These are phyloP conservation scores for Aspergillus fumigatiaffinis DNA, from an alignment of 2,329 filamentous ascomycete genomes.

Conservation along the genomic window DNA sequence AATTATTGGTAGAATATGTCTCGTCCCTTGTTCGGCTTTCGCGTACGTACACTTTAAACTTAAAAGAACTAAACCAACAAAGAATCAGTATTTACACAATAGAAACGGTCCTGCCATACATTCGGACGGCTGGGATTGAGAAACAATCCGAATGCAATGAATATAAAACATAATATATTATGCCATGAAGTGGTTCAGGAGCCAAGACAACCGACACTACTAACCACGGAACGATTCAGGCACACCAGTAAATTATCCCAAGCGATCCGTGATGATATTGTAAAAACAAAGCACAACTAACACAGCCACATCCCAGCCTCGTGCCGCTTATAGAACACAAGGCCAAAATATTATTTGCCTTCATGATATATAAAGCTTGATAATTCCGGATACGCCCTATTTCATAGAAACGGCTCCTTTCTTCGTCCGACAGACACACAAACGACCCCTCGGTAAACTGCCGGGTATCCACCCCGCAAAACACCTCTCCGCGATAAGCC, in stretches of 20 bases:
- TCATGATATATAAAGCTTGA: not conserved
- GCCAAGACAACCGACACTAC: not conserved
- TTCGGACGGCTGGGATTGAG: not conserved
- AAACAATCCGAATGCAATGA: not conserved
- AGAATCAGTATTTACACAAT: not conserved
- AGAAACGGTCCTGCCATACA: not conserved
- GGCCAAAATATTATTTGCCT: not conserved
- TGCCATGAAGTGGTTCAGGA: not conserved
- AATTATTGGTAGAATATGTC: not conserved
- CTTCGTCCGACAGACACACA: not conserved
- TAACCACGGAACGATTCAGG: not conserved
- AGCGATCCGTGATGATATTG: not conserved
- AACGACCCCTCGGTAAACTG: not conserved
- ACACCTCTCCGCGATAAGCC: not conserved
- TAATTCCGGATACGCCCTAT: not conserved
- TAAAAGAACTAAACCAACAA: not conserved
- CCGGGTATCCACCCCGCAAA: conserved; percentile 3
- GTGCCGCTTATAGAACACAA: not conserved
- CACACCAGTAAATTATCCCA: not conserved
- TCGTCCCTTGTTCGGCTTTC: not conserved
- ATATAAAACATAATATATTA: not conserved
- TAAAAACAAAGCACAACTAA: not conserved
- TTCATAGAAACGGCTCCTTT: not conserved
- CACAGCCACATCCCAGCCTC: not conserved
- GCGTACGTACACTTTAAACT: not conserved